Evolutionary conservation across 108 stramenopile species (phyloP).

Genomic region (Mediolabrus comicus): DNA sequence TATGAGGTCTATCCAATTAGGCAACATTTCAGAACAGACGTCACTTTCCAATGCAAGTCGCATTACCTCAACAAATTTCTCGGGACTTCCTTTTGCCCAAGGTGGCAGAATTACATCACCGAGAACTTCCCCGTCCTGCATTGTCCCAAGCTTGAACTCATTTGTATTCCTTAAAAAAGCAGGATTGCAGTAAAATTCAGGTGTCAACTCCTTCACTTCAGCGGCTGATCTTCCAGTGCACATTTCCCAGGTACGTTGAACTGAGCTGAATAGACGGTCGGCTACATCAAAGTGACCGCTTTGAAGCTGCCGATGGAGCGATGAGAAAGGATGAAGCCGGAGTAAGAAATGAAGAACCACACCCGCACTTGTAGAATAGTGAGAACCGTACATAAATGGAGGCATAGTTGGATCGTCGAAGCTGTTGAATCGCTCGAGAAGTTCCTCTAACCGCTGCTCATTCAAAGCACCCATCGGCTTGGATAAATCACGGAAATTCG

Average conservation of each 20-base stretch:
- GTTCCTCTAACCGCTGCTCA: conserved; percentile 87
- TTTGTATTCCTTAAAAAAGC: conserved; percentile 89
- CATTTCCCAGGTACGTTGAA: conserved; percentile 92
- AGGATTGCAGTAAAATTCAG: conserved; percentile 94
- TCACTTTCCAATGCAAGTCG: conserved; percentile 83
- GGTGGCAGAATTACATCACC: conserved; percentile 95
- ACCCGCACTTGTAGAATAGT: conserved; percentile 96
- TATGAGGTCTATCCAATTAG: conserved; percentile 98
- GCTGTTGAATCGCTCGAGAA: conserved; percentile 89
- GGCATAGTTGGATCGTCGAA: conserved; percentile 94
- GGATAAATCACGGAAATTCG: conserved; percentile 89
- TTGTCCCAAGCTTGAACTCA: conserved; percentile 91
- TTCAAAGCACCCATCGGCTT: conserved; percentile 97
- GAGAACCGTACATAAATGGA: conserved; percentile 97
- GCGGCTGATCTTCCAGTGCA: conserved; percentile 84
- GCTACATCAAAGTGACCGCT: conserved; percentile 97
- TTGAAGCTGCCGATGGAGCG: conserved; percentile 90
- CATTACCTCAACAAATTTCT: conserved; percentile 88
- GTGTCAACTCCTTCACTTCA: conserved; percentile 96
- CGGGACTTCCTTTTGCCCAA: conserved; percentile 95
- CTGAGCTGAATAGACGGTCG: conserved; percentile 94
- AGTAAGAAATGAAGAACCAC: conserved; percentile 96
- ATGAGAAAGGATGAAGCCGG: conserved; percentile 94
- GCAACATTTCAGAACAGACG: conserved; percentile 90
- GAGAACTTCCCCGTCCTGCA: conserved; percentile 92